phyloP scores from a whole-genome alignment of 2,329 filamentous ascomycete genomes.

The Aspergillus sp. region DNA sequence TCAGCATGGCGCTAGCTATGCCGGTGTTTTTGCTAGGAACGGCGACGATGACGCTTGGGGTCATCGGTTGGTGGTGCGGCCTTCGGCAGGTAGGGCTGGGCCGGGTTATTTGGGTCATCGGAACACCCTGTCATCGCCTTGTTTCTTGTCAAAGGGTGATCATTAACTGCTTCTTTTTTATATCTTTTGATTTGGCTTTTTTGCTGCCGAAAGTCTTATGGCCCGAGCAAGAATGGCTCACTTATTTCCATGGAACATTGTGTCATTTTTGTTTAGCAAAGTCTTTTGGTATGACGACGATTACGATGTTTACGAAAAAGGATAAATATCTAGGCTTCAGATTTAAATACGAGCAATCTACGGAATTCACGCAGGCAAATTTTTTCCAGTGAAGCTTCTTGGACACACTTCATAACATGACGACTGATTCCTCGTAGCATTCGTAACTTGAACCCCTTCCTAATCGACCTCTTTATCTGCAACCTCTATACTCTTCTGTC shows the following conservation, averaged over 20 bases:
- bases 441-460: not conserved
- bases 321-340: not conserved
- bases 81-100: constrained; percentile 1
- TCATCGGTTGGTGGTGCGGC: constrained; percentile 8
- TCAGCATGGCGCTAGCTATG: not conserved
- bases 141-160: constrained; percentile 6
- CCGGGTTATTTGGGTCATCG: constrained; percentile 10
- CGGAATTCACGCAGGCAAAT: no score
- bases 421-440: not conserved
- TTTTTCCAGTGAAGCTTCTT: no score
- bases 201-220: not conserved
- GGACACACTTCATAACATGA: not conserved
- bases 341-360: not conserved
- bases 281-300: not conserved
- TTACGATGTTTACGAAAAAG: not conserved
- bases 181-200: not conserved
- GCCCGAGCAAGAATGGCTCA: not conserved
- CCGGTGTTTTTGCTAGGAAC: constrained; percentile 1
- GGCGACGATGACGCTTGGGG: constrained; percentile 6
- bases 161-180: not conserved
- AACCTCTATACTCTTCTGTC: constrained; percentile 8
- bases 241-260: not conserved
- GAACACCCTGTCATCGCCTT: constrained; percentile 17
- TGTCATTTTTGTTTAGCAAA: not conserved
- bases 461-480: constrained; percentile 2